These are phyloP conservation scores for Cenchrus fungigraminus DNA, from an alignment of 176 grass and related monocot species.

Conservation along the genomic window DNA sequence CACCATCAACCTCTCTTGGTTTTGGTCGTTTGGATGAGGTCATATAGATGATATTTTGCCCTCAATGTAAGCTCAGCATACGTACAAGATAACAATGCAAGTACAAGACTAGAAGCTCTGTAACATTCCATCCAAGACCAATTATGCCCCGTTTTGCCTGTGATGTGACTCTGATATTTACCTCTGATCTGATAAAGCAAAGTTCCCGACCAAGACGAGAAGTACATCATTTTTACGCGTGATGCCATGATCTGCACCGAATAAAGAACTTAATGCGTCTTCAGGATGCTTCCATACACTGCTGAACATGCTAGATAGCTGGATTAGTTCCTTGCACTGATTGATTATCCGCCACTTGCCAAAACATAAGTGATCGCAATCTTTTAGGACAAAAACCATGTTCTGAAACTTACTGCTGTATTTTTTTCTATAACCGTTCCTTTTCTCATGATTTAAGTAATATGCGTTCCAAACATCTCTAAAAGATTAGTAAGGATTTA, in stretches of 20 bases:
- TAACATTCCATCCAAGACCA: background rate
- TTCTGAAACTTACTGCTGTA: background rate
- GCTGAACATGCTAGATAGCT: background rate
- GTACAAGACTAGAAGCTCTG: background rate
- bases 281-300: constrained; percentile 4
- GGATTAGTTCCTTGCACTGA: background rate
- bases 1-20: background rate
- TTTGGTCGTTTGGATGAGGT: background rate
- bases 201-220: background rate
- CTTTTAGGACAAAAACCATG: background rate
- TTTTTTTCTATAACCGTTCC: background rate
- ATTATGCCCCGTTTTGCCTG: background rate
- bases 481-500: background rate
- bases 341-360: background rate
- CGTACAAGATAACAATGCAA: background rate
- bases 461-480: background rate
- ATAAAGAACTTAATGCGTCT: constrained; percentile 12
- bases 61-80: constrained; percentile 16
- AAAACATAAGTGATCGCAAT: background rate
- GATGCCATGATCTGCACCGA: background rate
- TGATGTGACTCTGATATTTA: constrained; percentile 6
- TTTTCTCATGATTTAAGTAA: background rate
- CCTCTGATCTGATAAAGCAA: constrained; percentile 1
- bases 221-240: background rate
- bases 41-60: background rate